phyloP scores from a whole-genome alignment of 2,329 filamentous ascomycete genomes.

The Trichoderma breve region DNA sequence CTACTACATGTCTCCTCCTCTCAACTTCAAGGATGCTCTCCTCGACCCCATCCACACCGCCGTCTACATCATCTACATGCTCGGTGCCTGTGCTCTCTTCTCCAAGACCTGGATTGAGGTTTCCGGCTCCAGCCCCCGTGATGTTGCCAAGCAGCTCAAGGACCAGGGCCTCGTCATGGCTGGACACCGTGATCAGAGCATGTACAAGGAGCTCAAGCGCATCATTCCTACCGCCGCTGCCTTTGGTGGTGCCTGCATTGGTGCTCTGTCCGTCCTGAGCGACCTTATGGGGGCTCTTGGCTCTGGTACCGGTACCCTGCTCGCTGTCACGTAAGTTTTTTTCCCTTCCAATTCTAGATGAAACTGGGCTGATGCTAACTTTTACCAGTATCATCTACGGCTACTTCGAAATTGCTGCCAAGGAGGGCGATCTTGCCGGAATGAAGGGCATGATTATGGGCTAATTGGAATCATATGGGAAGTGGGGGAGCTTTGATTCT shows the following conservation, averaged over 20 bases:
- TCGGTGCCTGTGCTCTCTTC: constrained; percentile 95
- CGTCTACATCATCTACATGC: constrained; percentile 96
- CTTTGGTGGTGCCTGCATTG: constrained; percentile 98
- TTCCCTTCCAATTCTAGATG: not conserved
- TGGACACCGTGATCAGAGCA: constrained; percentile 98
- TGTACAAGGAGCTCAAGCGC: constrained; percentile 99
- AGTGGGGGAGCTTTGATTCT: constrained; percentile 1
- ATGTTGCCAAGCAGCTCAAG: constrained; percentile 99
- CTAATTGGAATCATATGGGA: constrained; percentile 38
- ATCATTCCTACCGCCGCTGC: constrained; percentile 97
- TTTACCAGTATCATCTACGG: constrained; percentile 87
- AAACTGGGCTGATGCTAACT: constrained; percentile 29
- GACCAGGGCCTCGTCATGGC: constrained; percentile 99
- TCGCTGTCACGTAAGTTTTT: constrained; percentile 91
- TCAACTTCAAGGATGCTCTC: constrained; percentile 96
- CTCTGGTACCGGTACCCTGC: constrained; percentile 93
- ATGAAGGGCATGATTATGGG: constrained; percentile 74
- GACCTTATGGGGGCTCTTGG: constrained; percentile 95
- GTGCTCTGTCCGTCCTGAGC: constrained; percentile 90
- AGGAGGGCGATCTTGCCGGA: constrained; percentile 91
- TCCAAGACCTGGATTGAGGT: constrained; percentile 99
- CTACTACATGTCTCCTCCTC: constrained; percentile 99
- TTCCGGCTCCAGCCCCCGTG: constrained; percentile 92
- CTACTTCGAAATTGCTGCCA: constrained; percentile 98
- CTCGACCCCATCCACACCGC: constrained; percentile 95